phyloP scores from a whole-genome alignment of 1,139 yeast species.

The Pichia norvegensis region DNA sequence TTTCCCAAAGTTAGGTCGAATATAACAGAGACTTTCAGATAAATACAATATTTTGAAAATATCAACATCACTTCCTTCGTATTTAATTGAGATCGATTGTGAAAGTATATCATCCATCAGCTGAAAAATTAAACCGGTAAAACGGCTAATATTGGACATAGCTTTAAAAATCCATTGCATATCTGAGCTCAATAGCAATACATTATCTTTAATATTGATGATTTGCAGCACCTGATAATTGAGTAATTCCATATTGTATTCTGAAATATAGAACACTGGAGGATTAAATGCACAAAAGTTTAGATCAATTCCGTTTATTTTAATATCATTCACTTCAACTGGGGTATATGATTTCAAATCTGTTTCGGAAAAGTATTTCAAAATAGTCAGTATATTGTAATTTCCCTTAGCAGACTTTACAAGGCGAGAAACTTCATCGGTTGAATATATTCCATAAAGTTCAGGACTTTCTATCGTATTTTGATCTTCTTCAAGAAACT shows the following conservation, averaged over 20 bases:
- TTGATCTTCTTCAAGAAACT: conserved; percentile 4
- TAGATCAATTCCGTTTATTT: not conserved
- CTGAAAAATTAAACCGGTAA: not conserved
- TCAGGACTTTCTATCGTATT: not conserved
- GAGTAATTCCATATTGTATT: not conserved
- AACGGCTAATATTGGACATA: not conserved
- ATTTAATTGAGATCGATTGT: not conserved
- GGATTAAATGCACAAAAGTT: not conserved
- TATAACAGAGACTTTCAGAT: not conserved
- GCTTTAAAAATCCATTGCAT: conserved; percentile 9
- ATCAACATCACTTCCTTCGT: not conserved
- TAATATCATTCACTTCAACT: not conserved
- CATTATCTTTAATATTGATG: not conserved
- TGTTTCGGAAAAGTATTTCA: conserved; percentile 2
- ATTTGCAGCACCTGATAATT: not conserved
- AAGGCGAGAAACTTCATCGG: not conserved
- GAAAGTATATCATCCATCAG: not conserved
- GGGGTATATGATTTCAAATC: not conserved
- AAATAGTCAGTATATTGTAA: not conserved
- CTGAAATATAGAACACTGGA: not conserved
- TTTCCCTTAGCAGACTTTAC: not conserved
- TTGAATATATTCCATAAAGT: not conserved
- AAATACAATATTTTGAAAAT: not conserved
- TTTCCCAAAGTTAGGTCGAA: conserved; percentile 4
- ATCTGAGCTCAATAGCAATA: not conserved